These are phyloP conservation scores for Ascochyta pisi DNA, from an alignment of 2,329 filamentous ascomycete genomes.

Conservation along the genomic window DNA sequence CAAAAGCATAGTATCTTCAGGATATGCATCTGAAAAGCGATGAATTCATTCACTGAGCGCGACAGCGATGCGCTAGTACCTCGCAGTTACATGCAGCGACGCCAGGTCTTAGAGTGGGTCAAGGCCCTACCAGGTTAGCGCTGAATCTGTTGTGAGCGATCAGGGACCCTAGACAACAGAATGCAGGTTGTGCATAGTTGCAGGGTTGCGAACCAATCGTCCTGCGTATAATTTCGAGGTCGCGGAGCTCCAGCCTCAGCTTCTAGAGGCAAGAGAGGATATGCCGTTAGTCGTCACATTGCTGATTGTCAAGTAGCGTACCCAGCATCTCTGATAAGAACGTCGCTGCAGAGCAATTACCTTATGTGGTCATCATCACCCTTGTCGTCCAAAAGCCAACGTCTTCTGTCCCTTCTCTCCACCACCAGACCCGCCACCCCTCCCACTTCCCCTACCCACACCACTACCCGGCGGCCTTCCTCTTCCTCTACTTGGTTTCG, in stretches of 20 bases:
- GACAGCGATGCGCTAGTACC: constrained; percentile 42
- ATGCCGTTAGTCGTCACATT: too few species aligned
- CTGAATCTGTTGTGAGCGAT: constrained; percentile 30
- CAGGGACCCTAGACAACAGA: constrained; percentile 16
- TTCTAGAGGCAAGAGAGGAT: too few species aligned
- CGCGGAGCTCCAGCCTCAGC: too few species aligned
- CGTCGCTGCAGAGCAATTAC: too few species aligned
- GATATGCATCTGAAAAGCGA: constrained; percentile 45
- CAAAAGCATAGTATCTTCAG: neutral
- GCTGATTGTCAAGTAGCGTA: too few species aligned
- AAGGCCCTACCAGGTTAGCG: constrained; percentile 31
- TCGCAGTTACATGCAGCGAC: constrained; percentile 31
- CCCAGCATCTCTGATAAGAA: too few species aligned
- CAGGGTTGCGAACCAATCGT: too few species aligned
- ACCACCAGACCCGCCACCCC: constrained; percentile 10
- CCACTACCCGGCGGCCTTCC: constrained; percentile 47
- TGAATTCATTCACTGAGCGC: constrained; percentile 44
- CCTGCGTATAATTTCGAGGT: too few species aligned
- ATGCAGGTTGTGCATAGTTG: too few species aligned
- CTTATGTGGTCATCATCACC: constrained; percentile 3
- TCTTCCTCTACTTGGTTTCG: constrained; percentile 39
- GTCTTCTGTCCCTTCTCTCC: constrained; percentile 55
- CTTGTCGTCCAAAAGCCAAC: constrained; percentile 50
- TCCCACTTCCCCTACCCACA: constrained; percentile 13
- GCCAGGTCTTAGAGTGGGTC: constrained; percentile 37